These are phyloP conservation scores for Tricholoma furcatifolium DNA, from an alignment of 768 basidiomycete genomes.

Conservation along the genomic window DNA sequence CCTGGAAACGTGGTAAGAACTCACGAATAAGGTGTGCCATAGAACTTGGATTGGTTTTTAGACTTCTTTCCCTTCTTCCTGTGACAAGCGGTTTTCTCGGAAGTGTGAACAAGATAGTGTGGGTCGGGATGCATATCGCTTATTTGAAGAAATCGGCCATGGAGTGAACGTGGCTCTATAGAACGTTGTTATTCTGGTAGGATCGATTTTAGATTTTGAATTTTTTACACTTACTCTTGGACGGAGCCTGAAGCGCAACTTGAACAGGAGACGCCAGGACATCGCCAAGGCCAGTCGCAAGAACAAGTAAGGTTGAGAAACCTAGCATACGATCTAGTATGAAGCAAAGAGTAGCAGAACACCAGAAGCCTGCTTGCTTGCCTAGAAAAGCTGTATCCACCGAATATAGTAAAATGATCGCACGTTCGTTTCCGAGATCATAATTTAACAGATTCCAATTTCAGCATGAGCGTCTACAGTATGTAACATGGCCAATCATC, in stretches of 20 bases:
- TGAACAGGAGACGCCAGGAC: slow-evolving; percentile 39
- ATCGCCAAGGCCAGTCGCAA: slow-evolving; percentile 20
- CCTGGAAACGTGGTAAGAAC: slow-evolving; percentile 21
- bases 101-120: slow-evolving; percentile 51
- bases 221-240: slow-evolving; percentile 23
- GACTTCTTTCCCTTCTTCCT: slow-evolving; percentile 57
- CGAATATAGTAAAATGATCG: slow-evolving; percentile 20
- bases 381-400: slow-evolving; percentile 1
- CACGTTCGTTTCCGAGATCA: slow-evolving; percentile 30
- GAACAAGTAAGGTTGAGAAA: slow-evolving; percentile 21
- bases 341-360: background rate
- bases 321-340: slow-evolving; percentile 13
- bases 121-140: slow-evolving; percentile 86
- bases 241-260: slow-evolving; percentile 32
- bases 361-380: background rate
- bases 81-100: slow-evolving; percentile 67
- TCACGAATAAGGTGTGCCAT: slow-evolving; percentile 68
- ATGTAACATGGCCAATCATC: background rate
- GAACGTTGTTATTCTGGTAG: background rate
- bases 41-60: slow-evolving; percentile 53
- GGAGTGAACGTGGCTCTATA: slow-evolving; percentile 49
- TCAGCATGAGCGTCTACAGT: background rate
- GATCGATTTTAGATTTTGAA: background rate
- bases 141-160: slow-evolving; percentile 77
- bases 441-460: background rate